Conservation (phyloP, 805 yeast genomes). For the Ogataea paraovalis region DNA sequence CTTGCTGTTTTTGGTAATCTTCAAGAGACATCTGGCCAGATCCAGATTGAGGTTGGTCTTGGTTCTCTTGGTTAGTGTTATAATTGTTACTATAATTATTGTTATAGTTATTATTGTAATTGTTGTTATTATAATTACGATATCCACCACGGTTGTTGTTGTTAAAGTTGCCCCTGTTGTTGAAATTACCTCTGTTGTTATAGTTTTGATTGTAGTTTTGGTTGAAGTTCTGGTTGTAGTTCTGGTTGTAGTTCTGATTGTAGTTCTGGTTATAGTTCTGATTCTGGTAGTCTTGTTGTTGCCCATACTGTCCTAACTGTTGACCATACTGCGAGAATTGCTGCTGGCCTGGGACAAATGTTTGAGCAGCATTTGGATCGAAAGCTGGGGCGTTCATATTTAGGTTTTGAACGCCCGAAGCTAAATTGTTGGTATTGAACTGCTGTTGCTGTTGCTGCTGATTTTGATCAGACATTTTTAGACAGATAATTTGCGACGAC, state of each 20-base stretch:
- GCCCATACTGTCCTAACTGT: conserved; percentile 14
- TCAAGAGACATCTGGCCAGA: conserved; percentile 67
- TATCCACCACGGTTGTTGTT: conserved; percentile 24
- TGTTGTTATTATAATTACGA: conserved; percentile 20
- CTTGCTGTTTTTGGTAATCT: conserved; percentile 67
- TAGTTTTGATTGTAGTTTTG: conserved; percentile 21
- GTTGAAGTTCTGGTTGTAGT: conserved; percentile 17
- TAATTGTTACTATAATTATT: conserved; percentile 22
- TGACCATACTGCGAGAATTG: conserved; percentile 4
- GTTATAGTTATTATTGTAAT: conserved; percentile 26
- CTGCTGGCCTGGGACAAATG: conserved; percentile 37
- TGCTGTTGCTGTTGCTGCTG: conserved; percentile 25
- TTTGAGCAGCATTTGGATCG: conserved; percentile 46
- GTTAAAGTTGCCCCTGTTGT: conserved; percentile 14
- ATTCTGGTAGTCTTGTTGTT: conserved; percentile 3
- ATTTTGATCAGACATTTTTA: conserved; percentile 26
- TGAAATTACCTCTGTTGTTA: conserved; percentile 25
- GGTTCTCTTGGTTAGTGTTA: conserved; percentile 15
- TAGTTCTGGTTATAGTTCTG: conserved; percentile 16
- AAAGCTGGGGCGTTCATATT: conserved; percentile 36
- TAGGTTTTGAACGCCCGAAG: conserved; percentile 41
- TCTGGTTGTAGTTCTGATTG: conserved; percentile 18
- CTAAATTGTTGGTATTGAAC: conserved; percentile 40
- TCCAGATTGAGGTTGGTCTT: conserved; percentile 13
- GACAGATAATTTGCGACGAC: too few species aligned